phyloP scores from a whole-genome alignment of 2,329 filamentous ascomycete species.

The Verticillium nonalfalfae region DNA sequence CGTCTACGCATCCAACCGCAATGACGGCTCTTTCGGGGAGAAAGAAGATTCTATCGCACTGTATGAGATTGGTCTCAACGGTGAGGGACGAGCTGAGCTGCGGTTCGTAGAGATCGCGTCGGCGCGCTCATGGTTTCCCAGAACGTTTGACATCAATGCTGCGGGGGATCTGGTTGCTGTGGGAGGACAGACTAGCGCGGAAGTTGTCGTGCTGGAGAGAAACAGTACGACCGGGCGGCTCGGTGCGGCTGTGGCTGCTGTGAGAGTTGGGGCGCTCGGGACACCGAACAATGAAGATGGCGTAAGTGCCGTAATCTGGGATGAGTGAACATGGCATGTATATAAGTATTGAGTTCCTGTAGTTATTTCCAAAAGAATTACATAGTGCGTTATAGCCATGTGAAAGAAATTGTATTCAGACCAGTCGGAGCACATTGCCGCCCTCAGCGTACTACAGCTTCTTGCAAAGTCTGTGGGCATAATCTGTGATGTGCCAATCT shows the following conservation, averaged over 20 bases:
- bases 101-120: slow-evolving; percentile 46
- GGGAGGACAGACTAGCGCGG: slow-evolving; percentile 53
- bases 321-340: slow-evolving; percentile 25
- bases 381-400: no score
- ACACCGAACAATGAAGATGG: slow-evolving; percentile 37
- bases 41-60: slow-evolving; percentile 50
- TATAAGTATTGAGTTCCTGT: no score
- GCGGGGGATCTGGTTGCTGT: slow-evolving; percentile 55
- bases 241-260: slow-evolving; percentile 34
- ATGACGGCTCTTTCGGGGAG: slow-evolving; percentile 49
- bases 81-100: slow-evolving; percentile 26
- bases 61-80: slow-evolving; percentile 30
- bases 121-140: slow-evolving; percentile 52
- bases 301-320: slow-evolving; percentile 40
- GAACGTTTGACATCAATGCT: slow-evolving; percentile 56
- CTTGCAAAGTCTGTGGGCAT: slow-evolving; percentile 9
- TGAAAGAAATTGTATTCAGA: no score
- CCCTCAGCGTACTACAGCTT: not conserved
- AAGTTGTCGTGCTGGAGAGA: slow-evolving; percentile 50
- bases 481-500: slow-evolving; percentile 9
- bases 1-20: slow-evolving; percentile 56
- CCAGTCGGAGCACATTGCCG: no score
- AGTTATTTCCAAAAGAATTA: not conserved
- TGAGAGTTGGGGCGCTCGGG: slow-evolving; percentile 32
- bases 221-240: slow-evolving; percentile 49